Evolutionary conservation across 306 rosid genomes (phyloP).

Genomic region (Crataegus laevigata): DNA sequence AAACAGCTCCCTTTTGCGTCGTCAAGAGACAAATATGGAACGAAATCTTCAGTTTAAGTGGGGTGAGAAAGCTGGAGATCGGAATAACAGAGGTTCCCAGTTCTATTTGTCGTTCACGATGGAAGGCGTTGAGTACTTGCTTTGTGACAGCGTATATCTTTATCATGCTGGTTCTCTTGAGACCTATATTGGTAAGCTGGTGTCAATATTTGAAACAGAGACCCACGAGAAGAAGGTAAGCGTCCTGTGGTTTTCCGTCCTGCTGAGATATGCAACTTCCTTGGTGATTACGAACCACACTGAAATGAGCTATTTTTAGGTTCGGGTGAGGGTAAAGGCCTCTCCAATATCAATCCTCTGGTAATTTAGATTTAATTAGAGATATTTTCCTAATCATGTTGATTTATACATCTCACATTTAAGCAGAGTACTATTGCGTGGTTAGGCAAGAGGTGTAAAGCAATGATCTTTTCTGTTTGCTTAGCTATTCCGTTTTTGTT

Average conservation of each 20-base stretch:
- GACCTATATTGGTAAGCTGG: conserved; percentile 49
- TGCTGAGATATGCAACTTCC: conserved; percentile 21
- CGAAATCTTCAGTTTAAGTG: conserved; percentile 36
- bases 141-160: conserved; percentile 42
- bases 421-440: background rate
- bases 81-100: background rate
- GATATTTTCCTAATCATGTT: background rate
- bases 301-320: conserved; percentile 70
- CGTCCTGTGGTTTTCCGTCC: conserved; percentile 61
- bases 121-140: conserved; percentile 36
- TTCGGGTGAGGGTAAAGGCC: conserved; percentile 44
- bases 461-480: too few relatives aligned
- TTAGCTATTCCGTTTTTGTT: too few relatives aligned
- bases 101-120: conserved; percentile 41
- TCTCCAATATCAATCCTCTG: conserved; percentile 33
- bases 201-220: conserved; percentile 37
- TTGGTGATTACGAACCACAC: conserved; percentile 22
- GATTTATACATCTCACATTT: background rate
- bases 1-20: too few relatives aligned
- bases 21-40: conserved; percentile 11
- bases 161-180: conserved; percentile 18
- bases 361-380: conserved; percentile 24
- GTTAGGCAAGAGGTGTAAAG: too few relatives aligned
- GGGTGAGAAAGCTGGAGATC: conserved; percentile 34
- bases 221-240: conserved; percentile 22